phyloP scores from a whole-genome alignment of 179 eudicot genomes.

The Corrigiola litoralis region DNA sequence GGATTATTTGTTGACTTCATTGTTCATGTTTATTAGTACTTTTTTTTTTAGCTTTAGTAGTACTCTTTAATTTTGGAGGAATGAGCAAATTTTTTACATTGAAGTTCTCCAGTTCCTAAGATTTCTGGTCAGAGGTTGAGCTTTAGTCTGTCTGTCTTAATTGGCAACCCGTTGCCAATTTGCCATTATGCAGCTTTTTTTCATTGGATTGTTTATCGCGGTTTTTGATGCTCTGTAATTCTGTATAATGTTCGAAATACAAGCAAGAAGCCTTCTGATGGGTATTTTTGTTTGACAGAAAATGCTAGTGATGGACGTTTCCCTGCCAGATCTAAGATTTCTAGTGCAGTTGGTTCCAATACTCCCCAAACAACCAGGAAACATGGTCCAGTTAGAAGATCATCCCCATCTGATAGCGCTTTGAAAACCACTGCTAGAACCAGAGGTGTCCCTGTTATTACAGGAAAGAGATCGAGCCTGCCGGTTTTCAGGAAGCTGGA shows the following conservation, averaged over 20 bases:
- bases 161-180: too few species aligned
- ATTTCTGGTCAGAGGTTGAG: too few species aligned
- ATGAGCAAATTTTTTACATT: not conserved
- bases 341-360: conserved; percentile 31
- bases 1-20: too few species aligned
- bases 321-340: conserved; percentile 40
- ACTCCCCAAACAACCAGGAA: conserved; percentile 43
- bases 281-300: conserved; percentile 38
- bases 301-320: conserved; percentile 53
- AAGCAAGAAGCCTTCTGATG: not conserved
- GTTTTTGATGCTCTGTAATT: not conserved
- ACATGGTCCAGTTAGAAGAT: conserved; percentile 24
- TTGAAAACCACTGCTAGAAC: conserved; percentile 43
- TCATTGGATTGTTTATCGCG: not conserved
- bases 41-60: too few species aligned
- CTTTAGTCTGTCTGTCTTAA: not conserved
- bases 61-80: not conserved
- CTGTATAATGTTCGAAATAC: too few species aligned
- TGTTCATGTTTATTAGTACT: too few species aligned
- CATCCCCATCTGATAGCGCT: conserved; percentile 43
- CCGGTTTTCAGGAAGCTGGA: conserved; percentile 59
- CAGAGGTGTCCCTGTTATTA: conserved; percentile 36
- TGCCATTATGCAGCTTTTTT: too few species aligned
- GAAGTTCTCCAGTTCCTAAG: too few species aligned
- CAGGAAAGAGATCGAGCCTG: conserved; percentile 44